phyloP scores from a whole-genome alignment of 805 yeast genomes.

The Candida qinlingensis region DNA sequence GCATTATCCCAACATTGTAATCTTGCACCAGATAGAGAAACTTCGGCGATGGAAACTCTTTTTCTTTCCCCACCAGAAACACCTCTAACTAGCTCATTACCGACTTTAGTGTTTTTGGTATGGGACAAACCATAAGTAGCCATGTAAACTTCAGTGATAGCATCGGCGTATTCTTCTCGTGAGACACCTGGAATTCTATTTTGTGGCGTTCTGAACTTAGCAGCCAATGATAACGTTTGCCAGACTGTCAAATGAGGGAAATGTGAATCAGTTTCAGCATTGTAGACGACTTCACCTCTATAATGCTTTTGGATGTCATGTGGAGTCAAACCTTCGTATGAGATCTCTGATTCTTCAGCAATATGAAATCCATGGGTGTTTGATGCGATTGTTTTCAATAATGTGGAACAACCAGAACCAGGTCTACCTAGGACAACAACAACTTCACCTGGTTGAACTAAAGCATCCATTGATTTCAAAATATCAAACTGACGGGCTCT shows the following conservation, averaged over 20 bases:
- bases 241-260: conserved; percentile 66
- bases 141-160: conserved; percentile 48
- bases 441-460: conserved; percentile 56
- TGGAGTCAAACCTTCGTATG: conserved; percentile 51
- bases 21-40: conserved; percentile 38
- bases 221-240: conserved; percentile 59
- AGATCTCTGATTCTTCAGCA: conserved; percentile 38
- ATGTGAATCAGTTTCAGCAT: conserved; percentile 64
- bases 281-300: conserved; percentile 67
- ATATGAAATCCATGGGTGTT: conserved; percentile 57
- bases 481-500: conserved; percentile 33
- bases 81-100: conserved; percentile 59
- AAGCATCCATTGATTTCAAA: conserved; percentile 61
- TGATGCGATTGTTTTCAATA: conserved; percentile 55
- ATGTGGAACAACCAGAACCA: conserved; percentile 73
- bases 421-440: conserved; percentile 74
- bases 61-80: conserved; percentile 70
- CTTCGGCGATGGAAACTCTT: conserved; percentile 66
- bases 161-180: conserved; percentile 49
- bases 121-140: conserved; percentile 44
- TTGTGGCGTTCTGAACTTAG: conserved; percentile 53
- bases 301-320: conserved; percentile 45
- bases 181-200: conserved; percentile 52
- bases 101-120: conserved; percentile 56
- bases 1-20: conserved; percentile 51